Evolutionary conservation across 352 stramenopile species (phyloP).

Genomic region (Globisporangium sylvaticum): DNA sequence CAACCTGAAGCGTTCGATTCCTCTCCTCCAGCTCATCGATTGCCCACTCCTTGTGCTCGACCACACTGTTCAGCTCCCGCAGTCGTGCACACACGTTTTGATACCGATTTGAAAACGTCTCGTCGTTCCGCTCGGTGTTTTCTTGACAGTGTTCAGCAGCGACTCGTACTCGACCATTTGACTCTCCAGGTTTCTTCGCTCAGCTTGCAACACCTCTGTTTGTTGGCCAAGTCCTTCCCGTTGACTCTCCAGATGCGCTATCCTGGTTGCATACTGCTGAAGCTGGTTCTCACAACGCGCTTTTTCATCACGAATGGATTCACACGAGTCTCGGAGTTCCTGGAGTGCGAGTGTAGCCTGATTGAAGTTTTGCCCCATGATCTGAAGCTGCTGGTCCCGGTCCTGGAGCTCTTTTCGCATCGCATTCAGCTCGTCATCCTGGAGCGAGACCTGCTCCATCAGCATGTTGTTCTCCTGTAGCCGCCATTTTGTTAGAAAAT

Average conservation of each 20-base stretch:
- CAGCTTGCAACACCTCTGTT: constrained; percentile 27
- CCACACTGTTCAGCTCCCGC: constrained; percentile 49
- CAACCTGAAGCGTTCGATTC: constrained; percentile 29
- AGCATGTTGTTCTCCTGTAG: constrained; percentile 72
- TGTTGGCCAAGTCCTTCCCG: constrained; percentile 43
- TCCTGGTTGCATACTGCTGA: constrained; percentile 57
- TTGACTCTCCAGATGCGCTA: constrained; percentile 60
- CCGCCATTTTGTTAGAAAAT: background rate
- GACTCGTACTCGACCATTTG: constrained; percentile 61
- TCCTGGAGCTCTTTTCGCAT: constrained; percentile 66
- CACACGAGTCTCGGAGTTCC: constrained; percentile 57
- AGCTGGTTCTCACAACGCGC: constrained; percentile 59
- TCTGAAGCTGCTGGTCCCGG: constrained; percentile 60
- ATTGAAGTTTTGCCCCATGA: constrained; percentile 77
- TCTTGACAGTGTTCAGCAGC: constrained; percentile 59
- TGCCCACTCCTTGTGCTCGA: constrained; percentile 52
- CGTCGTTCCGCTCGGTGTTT: constrained; percentile 55
- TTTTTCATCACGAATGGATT: constrained; percentile 56
- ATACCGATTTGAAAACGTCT: constrained; percentile 54
- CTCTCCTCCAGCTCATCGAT: constrained; percentile 54
- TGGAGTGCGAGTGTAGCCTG: constrained; percentile 64
- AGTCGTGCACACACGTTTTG: constrained; percentile 67
- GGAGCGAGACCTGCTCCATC: constrained; percentile 77
- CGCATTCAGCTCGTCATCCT: constrained; percentile 60
- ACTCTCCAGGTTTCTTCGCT: constrained; percentile 34